Base-by-base conservation (phyloP, 2,329 filamentous ascomycete genomes). In the Cercospora canescens region DNA sequence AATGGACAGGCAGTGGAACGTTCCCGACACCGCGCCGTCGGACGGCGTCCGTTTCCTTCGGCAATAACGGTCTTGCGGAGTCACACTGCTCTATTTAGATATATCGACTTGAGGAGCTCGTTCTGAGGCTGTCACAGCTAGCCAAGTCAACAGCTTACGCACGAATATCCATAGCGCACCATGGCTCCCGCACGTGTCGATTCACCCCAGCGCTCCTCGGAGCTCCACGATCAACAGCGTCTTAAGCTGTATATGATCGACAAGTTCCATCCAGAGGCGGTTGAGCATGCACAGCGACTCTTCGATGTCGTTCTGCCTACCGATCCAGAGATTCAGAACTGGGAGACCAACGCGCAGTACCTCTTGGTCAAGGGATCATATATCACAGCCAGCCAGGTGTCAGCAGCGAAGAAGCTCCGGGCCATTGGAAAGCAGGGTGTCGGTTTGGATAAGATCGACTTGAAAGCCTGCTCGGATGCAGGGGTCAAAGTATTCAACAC, bases 401-500 rank as follows among this genome's bases (percentile, higher is more conserved):
- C 62, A 1, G 39, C 68, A 34, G 68, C 73, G 21, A 70, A 70
- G 14, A 60, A 77, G 6, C 73, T 84, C 0, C 69, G 75, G 9
- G 81, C 81, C 2, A 79, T 84, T 37, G 80, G 80, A 62, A 84
- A 84, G 71, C 82, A 84, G 34, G 82, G 82, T 1, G 81, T 82
- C 8, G 82, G 82, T 0, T 79, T 83, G 39, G 81, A 84, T 63
- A 83, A 81, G 61, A 82, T 82, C 34, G 81, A 84, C 61, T 70
- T 72, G 12, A 71, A 71, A 0, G 81, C 82, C 3, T 82, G 81
- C 60, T 67, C 72, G 4, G 71, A 74, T 2, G 75, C 78, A 0
- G 78, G 76, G 0, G 80, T 84, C 68, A 77, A 76, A n/a, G 79
- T 84, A 30, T 76, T 81, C 68, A 84, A 84, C 65, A 84, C 82